Percentiles rank a stretch among this genome's conserved stretches.
phyloP scores from a whole-genome alignment of 495 filamentous ascomycete species.

The Chlorociboria aeruginascens region DNA sequence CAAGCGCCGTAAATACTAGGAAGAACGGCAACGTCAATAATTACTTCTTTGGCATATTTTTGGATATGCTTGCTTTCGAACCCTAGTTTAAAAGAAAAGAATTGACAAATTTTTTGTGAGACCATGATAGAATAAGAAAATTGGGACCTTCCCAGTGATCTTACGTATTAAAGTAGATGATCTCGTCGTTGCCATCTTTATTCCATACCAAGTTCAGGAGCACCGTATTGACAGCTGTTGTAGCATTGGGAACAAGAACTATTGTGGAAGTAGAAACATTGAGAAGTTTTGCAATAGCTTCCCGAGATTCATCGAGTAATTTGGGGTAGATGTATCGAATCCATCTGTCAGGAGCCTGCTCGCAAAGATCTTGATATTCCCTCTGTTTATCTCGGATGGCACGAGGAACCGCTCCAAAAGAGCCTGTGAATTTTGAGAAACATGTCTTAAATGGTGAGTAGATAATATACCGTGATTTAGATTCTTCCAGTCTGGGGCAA shows the following conservation, averaged over 20 bases:
- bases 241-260: slow-evolving; percentile 75
- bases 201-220: slow-evolving; percentile 54
- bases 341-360: slow-evolving; percentile 60
- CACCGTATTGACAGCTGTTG: slow-evolving; percentile 67
- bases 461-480: slow-evolving; percentile 63
- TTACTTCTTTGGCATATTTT: too few relatives aligned
- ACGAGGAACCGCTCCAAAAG: slow-evolving; percentile 65
- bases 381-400: slow-evolving; percentile 44
- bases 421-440: slow-evolving; percentile 35
- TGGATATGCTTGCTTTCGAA: too few relatives aligned
- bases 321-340: slow-evolving; percentile 48
- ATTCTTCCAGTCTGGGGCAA: slow-evolving; percentile 55
- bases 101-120: too few relatives aligned
- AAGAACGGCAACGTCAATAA: too few relatives aligned
- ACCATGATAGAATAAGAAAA: too few relatives aligned
- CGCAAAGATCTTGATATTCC: slow-evolving; percentile 44
- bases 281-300: slow-evolving; percentile 49
- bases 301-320: slow-evolving; percentile 51
- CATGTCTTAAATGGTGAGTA: neutral
- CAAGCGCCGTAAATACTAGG: slow-evolving; percentile 56
- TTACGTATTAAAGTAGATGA: slow-evolving; percentile 44
- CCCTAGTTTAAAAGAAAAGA: too few relatives aligned
- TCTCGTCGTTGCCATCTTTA: slow-evolving; percentile 40
- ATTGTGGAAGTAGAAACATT: slow-evolving; percentile 47
- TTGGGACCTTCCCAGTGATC: too few relatives aligned